These are phyloP conservation scores for Lichtheimia ramosa DNA, from an alignment of 371 early-diverging fungal genomes.

Conservation along the genomic window DNA sequence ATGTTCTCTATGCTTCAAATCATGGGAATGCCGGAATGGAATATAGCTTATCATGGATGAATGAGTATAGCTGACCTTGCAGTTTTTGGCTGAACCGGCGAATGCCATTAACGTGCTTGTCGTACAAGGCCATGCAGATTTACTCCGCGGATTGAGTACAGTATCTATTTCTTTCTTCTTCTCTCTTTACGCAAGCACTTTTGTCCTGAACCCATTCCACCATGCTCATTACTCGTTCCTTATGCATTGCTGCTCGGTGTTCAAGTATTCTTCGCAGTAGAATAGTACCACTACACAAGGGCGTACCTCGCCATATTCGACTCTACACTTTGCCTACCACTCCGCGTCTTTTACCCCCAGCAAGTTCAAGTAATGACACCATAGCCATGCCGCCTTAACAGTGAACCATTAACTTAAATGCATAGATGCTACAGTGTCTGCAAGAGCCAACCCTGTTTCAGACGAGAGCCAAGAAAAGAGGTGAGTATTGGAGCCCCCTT, in stretches of 20 bases:
- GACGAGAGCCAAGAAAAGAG: conserved; percentile 15
- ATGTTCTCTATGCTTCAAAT: too few species aligned
- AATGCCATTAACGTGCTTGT: too few species aligned
- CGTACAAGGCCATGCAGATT: too few species aligned
- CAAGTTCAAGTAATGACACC: background rate
- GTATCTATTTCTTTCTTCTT: too few species aligned
- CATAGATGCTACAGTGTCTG: conserved; percentile 1
- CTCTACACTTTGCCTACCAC: background rate
- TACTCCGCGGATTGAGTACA: too few species aligned
- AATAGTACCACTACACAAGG: background rate
- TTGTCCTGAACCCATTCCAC: too few species aligned
- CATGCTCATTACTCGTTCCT: conserved; percentile 2
- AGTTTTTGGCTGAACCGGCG: too few species aligned
- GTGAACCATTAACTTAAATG: background rate
- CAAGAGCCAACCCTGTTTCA: background rate
- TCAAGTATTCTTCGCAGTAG: conserved; percentile 3
- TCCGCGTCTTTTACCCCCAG: conserved; percentile 4
- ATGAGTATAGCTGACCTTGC: too few species aligned
- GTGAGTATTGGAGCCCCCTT: background rate
- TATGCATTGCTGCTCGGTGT: conserved; percentile 2
- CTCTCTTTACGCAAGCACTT: too few species aligned
- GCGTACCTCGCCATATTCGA: background rate
- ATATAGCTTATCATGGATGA: too few species aligned
- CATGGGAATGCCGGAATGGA: too few species aligned
- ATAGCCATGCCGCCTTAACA: too few species aligned